Evolutionary conservation across 1,284 basidiomycete species (phyloP), one percentile per base, ranked within the genome.

Genomic region (Macrocystidia cucumis): DNA sequence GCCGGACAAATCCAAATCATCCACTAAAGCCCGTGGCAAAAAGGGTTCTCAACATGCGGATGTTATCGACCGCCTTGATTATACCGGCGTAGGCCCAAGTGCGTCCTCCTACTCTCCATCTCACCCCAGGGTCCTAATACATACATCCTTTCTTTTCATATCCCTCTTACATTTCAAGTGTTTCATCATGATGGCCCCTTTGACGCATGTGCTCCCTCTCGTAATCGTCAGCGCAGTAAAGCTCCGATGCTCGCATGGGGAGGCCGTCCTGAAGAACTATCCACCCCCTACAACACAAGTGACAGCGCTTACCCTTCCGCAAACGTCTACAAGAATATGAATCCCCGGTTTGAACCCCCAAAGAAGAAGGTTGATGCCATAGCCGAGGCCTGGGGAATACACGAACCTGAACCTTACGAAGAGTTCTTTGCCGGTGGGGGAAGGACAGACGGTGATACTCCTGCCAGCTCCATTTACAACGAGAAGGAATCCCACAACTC

Each of bases 161-260:
- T 39, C 38, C 37, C 41, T 35, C 39, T 46, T 46, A 47, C 34
- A 32, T 28, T 18, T 31, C 33, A 23, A 89, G 85, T 85, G 74
- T 86, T 89, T 60, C 86, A 90, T 51, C 87, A 90, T 49, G 87
- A 90, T 51, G 86, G 87, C 16, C 86, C 86, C 5, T 90, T 90
- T 53, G 86, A 90, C 54, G 87, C 87, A 18, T 89, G 85, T 51
- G 85, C 86, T 1, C 87, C 87, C 1, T 87, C 85, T 38, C 80
- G 87, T 49, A 90, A 90, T 60, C 75, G 78, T 31, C 77, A 85
- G 49, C 74, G 70, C 49, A 73, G 69, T 51, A 81, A 76, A 53
- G 86, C 87, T 8, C 86, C 86, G 31, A 82, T 90, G 76, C 66
- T 76, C 46, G 83, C 86, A 16, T 90, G 86, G 80, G 69, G 68